These are phyloP conservation scores for Silene vulgaris DNA, from an alignment of 179 eudicot species.

Conservation along the genomic window DNA sequence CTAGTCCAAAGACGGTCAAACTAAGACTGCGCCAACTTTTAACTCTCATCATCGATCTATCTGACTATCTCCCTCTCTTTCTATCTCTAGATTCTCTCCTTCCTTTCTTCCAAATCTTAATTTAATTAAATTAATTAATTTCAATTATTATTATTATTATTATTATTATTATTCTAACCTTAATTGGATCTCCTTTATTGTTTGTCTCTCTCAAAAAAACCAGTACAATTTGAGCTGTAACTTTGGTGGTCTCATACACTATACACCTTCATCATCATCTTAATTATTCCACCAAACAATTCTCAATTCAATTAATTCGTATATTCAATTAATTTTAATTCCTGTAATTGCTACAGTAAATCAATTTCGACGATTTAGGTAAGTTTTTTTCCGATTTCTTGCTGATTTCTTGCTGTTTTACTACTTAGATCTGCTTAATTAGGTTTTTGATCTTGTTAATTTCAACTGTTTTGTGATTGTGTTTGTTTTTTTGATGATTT, in stretches of 20 bases:
- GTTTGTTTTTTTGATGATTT: conserved; percentile 15
- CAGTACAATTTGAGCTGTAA: conserved; percentile 31
- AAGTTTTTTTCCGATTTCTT: neutral
- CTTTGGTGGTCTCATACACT: conserved; percentile 20
- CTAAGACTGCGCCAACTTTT: conserved; percentile 10
- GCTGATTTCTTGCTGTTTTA: neutral
- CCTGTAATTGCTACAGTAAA: neutral
- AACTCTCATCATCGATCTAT: neutral
- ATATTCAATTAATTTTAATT: neutral
- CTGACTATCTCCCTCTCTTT: neutral
- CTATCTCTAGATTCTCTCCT: conserved; percentile 9
- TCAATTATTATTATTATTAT: neutral
- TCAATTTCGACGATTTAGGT: conserved; percentile 5
- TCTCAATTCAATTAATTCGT: neutral
- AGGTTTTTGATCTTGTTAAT: conserved; percentile 11
- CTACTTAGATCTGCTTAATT: conserved; percentile 16
- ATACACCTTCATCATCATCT: neutral
- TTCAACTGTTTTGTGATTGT: neutral
- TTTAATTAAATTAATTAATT: neutral
- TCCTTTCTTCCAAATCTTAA: neutral
- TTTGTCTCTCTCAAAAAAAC: conserved; percentile 6
- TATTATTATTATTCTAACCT: neutral
- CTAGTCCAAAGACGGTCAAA: conserved; percentile 10
- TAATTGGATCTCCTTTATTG: neutral
- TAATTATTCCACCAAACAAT: conserved; percentile 3